Conservation (phyloP, 2,329 filamentous ascomycete genomes). For the Aspergillus amoenus region DNA sequence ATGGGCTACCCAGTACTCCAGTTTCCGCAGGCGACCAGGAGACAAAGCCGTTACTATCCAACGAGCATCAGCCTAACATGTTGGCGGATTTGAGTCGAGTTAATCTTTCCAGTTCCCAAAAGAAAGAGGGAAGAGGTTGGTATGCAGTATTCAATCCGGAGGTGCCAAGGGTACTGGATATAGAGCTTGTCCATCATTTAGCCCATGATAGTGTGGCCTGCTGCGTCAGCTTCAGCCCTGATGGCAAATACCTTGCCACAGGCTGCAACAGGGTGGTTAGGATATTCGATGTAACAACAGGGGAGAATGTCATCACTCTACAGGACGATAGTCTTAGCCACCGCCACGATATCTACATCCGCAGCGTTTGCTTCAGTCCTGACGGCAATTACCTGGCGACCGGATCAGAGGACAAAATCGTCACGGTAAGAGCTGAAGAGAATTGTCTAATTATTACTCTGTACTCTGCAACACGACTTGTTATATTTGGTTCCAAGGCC, state of each 20-base stretch:
- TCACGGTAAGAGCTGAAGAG: constrained; percentile 63
- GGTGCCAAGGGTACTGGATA: constrained; percentile 84
- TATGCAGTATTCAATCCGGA: constrained; percentile 95
- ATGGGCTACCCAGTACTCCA: too few species aligned
- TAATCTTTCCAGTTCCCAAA: constrained; percentile 77
- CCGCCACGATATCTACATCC: constrained; percentile 89
- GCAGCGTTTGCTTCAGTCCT: constrained; percentile 97
- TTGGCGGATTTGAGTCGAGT: constrained; percentile 59
- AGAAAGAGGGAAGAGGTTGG: constrained; percentile 90
- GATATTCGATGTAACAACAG: constrained; percentile 89
- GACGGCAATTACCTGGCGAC: constrained; percentile 92
- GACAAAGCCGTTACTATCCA: too few species aligned
- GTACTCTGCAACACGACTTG: too few species aligned
- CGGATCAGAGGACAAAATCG: constrained; percentile 95
- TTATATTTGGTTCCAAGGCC: too few species aligned
- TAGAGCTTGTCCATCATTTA: constrained; percentile 90
- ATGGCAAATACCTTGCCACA: constrained; percentile 93
- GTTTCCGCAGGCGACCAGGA: too few species aligned
- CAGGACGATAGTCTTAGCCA: constrained; percentile 86
- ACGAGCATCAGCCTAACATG: neutral
- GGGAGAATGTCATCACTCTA: constrained; percentile 82
- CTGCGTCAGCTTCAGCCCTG: constrained; percentile 93
- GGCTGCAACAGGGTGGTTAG: constrained; percentile 99
- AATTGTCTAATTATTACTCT: too few species aligned
- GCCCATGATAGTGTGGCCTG: constrained; percentile 95